Evolutionary conservation across 352 stramenopile genomes (phyloP).

Genomic region (Discostella stelligera): DNA sequence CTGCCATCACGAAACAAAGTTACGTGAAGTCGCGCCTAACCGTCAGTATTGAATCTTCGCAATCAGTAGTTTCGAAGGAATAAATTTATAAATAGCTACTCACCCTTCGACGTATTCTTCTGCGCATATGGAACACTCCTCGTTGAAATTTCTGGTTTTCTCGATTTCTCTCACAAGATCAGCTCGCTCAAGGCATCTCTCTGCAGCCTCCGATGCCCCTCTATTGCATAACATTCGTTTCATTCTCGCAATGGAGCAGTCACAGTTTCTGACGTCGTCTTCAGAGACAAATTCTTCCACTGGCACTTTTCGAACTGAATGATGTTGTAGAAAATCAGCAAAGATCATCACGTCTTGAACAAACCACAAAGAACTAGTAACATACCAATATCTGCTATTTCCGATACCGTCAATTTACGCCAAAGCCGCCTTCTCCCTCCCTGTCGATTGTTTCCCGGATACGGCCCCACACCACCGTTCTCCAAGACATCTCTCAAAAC

Average conservation of each 20-base stretch:
- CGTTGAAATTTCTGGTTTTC: slow-evolving; percentile 39
- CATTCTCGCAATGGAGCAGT: slow-evolving; percentile 33
- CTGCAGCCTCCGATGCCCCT: slow-evolving; percentile 16
- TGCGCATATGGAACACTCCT: slow-evolving; percentile 45
- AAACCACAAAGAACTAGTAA: no score
- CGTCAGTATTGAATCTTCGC: no score
- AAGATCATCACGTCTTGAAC: neutral
- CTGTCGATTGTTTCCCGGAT: slow-evolving; percentile 23
- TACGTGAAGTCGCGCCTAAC: no score
- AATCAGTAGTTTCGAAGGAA: no score
- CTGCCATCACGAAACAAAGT: neutral
- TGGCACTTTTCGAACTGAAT: slow-evolving; percentile 27
- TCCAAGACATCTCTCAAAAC: slow-evolving; percentile 31
- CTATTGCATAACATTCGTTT: slow-evolving; percentile 46
- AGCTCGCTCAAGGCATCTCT: slow-evolving; percentile 31
- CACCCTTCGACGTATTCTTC: slow-evolving; percentile 48
- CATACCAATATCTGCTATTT: slow-evolving; percentile 33
- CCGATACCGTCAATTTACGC: slow-evolving; percentile 28
- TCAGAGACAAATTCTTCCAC: slow-evolving; percentile 49
- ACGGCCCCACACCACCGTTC: neutral
- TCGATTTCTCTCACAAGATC: slow-evolving; percentile 39
- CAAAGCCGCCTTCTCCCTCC: neutral
- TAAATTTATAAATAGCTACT: slow-evolving; percentile 9
- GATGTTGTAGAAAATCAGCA: neutral
- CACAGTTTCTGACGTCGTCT: slow-evolving; percentile 25